These are phyloP conservation scores for Gnomoniopsis sp. DNA, from an alignment of 2,329 filamentous ascomycete genomes.

Conservation along the genomic window DNA sequence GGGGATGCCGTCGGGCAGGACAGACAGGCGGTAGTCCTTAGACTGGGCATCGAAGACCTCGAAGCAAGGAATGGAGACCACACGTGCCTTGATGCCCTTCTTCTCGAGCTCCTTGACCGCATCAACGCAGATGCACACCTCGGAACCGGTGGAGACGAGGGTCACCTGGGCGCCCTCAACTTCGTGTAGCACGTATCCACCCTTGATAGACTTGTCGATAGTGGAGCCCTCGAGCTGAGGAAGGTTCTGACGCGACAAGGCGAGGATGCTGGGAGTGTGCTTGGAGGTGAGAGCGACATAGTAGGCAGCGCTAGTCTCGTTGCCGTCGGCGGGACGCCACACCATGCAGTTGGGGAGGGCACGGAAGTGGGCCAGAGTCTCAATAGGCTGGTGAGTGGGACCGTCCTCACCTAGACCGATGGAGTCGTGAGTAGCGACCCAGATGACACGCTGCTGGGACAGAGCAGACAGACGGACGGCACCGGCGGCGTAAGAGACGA, in stretches of 20 bases:
- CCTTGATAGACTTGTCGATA: slow-evolving; percentile 86
- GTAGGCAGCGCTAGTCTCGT: slow-evolving; percentile 97
- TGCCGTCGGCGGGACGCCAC: slow-evolving; percentile 97
- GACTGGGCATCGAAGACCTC: slow-evolving; percentile 93
- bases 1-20: slow-evolving; percentile 91
- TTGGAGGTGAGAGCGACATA: slow-evolving; percentile 90
- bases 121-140: slow-evolving; percentile 91
- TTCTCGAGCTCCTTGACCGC: slow-evolving; percentile 89
- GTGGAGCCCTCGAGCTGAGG: slow-evolving; percentile 94
- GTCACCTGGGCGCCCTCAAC: slow-evolving; percentile 81
- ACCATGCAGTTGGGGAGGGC: slow-evolving; percentile 99
- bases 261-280: slow-evolving; percentile 87
- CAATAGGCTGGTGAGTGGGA: slow-evolving; percentile 97
- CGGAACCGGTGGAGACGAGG: slow-evolving; percentile 91
- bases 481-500: slow-evolving; percentile 95
- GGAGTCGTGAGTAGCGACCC: slow-evolving; percentile 97
- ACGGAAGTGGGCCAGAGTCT: slow-evolving; percentile 97
- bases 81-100: slow-evolving; percentile 80
- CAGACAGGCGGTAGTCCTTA: slow-evolving; percentile 92
- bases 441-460: slow-evolving; percentile 86
- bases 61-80: slow-evolving; percentile 94
- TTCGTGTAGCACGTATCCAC: slow-evolving; percentile 89
- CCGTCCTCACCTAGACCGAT: slow-evolving; percentile 99
- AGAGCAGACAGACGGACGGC: slow-evolving; percentile 91
- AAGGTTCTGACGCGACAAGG: slow-evolving; percentile 95